These are phyloP conservation scores for Colletotrichum costaricense DNA, from an alignment of 2,329 filamentous ascomycete species.

Conservation along the genomic window DNA sequence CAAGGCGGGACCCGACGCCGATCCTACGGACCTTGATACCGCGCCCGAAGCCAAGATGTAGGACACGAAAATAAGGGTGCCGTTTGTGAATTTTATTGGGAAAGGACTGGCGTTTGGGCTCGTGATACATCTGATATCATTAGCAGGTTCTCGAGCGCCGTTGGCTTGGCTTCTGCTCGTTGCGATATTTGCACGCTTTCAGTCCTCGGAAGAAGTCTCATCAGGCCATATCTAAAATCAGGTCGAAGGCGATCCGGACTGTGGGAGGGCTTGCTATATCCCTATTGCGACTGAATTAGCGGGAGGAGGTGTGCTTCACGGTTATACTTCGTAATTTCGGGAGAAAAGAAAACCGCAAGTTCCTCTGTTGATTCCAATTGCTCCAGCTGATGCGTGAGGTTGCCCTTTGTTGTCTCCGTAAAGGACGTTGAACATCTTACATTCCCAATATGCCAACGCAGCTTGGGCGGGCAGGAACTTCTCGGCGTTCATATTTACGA, in stretches of 20 bases:
- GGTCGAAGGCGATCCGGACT: not conserved
- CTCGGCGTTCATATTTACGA: not conserved
- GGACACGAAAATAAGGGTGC: not conserved
- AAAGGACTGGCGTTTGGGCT: not conserved
- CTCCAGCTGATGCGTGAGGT: not conserved
- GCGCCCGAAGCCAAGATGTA: not conserved
- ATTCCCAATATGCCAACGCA: not conserved
- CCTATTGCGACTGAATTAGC: not conserved
- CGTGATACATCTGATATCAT: not conserved
- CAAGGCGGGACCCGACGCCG: slow-evolving; percentile 43
- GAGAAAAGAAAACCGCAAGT: not conserved
- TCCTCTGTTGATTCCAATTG: not conserved
- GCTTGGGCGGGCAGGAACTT: too few species aligned
- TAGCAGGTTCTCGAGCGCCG: not conserved
- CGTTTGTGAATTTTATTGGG: not conserved
- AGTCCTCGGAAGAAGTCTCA: not conserved
- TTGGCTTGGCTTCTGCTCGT: not conserved
- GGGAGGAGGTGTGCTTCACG: not conserved
- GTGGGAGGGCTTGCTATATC: not conserved
- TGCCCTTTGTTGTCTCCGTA: not conserved
- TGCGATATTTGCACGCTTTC: not conserved
- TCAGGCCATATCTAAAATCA: not conserved
- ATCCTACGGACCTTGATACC: slow-evolving; percentile 34
- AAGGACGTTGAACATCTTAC: not conserved
- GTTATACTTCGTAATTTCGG: not conserved